Percentiles rank a stretch among this genome's conserved stretches.
These are phyloP conservation scores for Aspergillus cavernicola DNA, from an alignment of 495 filamentous ascomycete genomes.

Conservation along the genomic window DNA sequence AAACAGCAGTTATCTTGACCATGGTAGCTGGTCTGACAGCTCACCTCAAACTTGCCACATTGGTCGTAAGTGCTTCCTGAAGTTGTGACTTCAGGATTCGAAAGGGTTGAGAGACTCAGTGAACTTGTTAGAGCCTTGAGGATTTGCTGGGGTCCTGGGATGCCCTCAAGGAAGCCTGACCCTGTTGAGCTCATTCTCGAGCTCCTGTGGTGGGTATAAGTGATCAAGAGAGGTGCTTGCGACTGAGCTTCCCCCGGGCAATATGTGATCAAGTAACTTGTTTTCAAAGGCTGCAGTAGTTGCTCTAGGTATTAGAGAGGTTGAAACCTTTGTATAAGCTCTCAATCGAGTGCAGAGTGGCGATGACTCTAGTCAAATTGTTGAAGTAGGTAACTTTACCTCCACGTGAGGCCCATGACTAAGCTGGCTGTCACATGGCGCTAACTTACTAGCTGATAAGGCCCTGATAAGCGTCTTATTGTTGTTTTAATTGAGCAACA, in stretches of 20 bases:
- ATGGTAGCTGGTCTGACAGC: slow-evolving; percentile 54
- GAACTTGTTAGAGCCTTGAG: slow-evolving; percentile 36
- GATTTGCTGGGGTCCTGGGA: slow-evolving; percentile 42
- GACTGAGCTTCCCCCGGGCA: background rate
- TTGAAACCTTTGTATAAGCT: background rate
- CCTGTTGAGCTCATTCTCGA: slow-evolving; percentile 4
- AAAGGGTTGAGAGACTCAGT: slow-evolving; percentile 27
- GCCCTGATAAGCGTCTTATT: background rate
- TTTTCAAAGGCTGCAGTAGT: background rate
- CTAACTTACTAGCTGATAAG: background rate
- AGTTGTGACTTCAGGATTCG: slow-evolving; percentile 9
- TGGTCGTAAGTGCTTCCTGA: slow-evolving; percentile 17
- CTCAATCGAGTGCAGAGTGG: background rate
- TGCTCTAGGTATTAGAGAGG: background rate
- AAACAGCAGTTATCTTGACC: slow-evolving; percentile 74
- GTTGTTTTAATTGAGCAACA: no score
- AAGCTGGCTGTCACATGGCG: background rate
- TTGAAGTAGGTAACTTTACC: background rate
- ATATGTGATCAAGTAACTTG: background rate
- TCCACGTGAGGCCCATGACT: background rate
- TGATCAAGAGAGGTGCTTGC: background rate
- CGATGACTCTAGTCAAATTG: background rate
- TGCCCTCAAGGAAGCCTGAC: slow-evolving; percentile 16
- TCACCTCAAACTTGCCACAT: slow-evolving; percentile 52
- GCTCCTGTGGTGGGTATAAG: background rate